Evolutionary conservation across 208 protist genomes (phyloP).

Genomic region (Trypanosoma platydactyli): DNA sequence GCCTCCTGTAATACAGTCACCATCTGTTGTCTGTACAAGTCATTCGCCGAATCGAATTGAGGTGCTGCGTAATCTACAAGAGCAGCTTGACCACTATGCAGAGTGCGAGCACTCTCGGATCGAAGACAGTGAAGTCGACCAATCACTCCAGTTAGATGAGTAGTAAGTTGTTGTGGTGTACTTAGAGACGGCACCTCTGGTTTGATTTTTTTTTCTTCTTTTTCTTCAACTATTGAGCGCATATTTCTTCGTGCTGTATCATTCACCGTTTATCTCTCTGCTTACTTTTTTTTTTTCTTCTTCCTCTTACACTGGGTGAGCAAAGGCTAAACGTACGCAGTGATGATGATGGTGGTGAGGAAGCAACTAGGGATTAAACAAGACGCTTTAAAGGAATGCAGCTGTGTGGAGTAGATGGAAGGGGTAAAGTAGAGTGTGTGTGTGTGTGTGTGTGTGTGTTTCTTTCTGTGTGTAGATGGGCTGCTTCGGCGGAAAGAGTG

Average conservation of each 20-base stretch:
- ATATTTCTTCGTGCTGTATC: too few relatives aligned
- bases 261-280: too few relatives aligned
- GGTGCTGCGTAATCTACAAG: conserved; percentile 54
- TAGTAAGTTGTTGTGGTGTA: conserved; percentile 1
- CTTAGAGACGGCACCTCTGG: not conserved
- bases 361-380: too few relatives aligned
- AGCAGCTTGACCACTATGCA: conserved; percentile 38
- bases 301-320: not conserved
- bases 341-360: too few relatives aligned
- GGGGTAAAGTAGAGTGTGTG: too few relatives aligned
- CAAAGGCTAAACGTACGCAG: too few relatives aligned
- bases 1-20: not conserved
- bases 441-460: too few relatives aligned
- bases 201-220: conserved; percentile 10
- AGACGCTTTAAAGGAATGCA: too few relatives aligned
- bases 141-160: conserved; percentile 29
- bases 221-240: too few relatives aligned
- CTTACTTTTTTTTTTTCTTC: conserved; percentile 17
- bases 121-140: conserved; percentile 35
- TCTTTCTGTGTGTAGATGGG: too few relatives aligned
- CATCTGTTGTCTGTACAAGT: not conserved
- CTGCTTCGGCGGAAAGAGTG: too few relatives aligned
- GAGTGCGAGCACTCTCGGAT: conserved; percentile 26
- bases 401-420: too few relatives aligned
- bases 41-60: conserved; percentile 48